phyloP scores from a whole-genome alignment of 768 basidiomycete species.

The Auriscalpium orientale region DNA sequence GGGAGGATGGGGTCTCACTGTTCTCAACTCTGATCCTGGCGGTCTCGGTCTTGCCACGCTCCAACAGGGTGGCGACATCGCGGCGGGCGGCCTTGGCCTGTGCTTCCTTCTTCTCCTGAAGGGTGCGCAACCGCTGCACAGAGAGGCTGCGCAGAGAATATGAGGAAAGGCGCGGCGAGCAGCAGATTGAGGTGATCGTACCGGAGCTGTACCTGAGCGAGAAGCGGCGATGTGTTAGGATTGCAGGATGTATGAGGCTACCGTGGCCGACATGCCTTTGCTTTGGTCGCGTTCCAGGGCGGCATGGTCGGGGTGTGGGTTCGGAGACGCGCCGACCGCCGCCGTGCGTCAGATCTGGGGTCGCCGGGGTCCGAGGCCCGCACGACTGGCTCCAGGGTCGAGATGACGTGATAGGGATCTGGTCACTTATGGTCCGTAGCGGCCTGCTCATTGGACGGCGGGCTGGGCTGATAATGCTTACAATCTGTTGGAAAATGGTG shows the following conservation, averaged over 20 bases:
- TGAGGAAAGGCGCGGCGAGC: constrained; percentile 8
- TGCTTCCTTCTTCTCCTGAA: constrained; percentile 90
- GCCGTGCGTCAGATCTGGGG: neutral
- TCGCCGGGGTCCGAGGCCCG: no score
- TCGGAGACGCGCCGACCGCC: neutral
- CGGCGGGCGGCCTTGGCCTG: constrained; percentile 66
- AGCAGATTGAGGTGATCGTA: constrained; percentile 17
- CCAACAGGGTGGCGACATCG: constrained; percentile 75
- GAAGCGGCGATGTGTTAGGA: neutral
- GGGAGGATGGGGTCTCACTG: constrained; percentile 34
- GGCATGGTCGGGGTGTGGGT: constrained; percentile 27
- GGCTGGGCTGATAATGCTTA: no score
- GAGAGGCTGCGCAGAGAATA: constrained; percentile 47
- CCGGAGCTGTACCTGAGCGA: constrained; percentile 40
- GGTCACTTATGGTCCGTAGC: no score
- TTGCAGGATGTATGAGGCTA: neutral
- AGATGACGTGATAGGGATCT: no score
- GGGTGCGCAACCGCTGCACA: constrained; percentile 75
- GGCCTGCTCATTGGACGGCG: no score
- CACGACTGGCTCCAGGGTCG: no score
- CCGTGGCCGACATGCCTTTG: constrained; percentile 33
- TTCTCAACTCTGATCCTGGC: constrained; percentile 82
- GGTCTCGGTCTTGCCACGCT: constrained; percentile 76
- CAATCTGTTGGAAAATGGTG: no score
- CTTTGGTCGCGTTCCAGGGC: constrained; percentile 57